Evolutionary conservation across 441 rosid genomes (phyloP).

Genomic region (Kokia cookei): DNA sequence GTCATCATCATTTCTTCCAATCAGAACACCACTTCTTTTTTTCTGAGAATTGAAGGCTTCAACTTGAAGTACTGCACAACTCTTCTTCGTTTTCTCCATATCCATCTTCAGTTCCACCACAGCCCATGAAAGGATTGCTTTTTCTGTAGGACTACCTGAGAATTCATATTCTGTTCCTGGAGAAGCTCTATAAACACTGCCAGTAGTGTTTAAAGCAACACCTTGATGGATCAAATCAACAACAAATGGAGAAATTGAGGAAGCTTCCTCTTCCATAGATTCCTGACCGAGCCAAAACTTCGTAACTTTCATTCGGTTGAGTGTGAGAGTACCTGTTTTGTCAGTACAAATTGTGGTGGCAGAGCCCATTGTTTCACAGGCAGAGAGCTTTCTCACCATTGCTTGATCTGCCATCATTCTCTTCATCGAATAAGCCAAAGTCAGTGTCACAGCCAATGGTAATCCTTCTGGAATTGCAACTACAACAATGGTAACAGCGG

Average conservation of each 20-base stretch:
- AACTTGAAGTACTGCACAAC: slow-evolving; percentile 32
- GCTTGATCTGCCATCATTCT: slow-evolving; percentile 54
- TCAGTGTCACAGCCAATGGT: slow-evolving; percentile 47
- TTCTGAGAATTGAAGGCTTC: slow-evolving; percentile 53
- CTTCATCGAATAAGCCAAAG: slow-evolving; percentile 53
- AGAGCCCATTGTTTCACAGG: slow-evolving; percentile 51
- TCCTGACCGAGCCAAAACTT: slow-evolving; percentile 43
- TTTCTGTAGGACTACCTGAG: slow-evolving; percentile 52
- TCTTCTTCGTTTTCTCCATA: slow-evolving; percentile 33
- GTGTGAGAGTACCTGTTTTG: slow-evolving; percentile 51
- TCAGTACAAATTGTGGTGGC: slow-evolving; percentile 51
- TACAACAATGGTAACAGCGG: slow-evolving; percentile 40
- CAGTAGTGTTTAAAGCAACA: slow-evolving; percentile 55
- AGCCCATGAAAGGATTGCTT: slow-evolving; percentile 51
- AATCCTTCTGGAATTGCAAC: slow-evolving; percentile 55
- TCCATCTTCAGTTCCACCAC: slow-evolving; percentile 44
- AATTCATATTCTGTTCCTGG: slow-evolving; percentile 32
- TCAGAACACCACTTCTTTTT: slow-evolving; percentile 42
- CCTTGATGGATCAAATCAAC: slow-evolving; percentile 50
- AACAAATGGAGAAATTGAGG: slow-evolving; percentile 19
- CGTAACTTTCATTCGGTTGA: slow-evolving; percentile 44
- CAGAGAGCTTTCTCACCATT: slow-evolving; percentile 50
- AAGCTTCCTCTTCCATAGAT: slow-evolving; percentile 9
- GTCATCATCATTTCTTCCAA: slow-evolving; percentile 15
- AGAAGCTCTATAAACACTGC: slow-evolving; percentile 32